Base-by-base conservation (phyloP, 1,139 yeast species). In the Nakaseomyces uthaithaninus region DNA sequence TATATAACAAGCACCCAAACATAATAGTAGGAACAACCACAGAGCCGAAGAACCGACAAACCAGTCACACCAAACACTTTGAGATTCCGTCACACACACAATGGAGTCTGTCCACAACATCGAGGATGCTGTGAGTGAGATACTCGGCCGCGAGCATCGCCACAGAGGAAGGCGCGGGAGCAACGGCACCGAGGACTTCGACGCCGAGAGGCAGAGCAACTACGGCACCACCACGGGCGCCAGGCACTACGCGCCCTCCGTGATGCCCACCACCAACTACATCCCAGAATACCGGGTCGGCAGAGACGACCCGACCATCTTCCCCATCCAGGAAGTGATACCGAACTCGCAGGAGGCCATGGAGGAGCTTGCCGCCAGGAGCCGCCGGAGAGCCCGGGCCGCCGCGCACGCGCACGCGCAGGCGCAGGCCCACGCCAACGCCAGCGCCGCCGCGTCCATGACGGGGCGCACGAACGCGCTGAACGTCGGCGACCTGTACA, bases 241-340 rank as follows among this genome's bases (percentile, higher is more conserved):
- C 23, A 23, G 36, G n/a, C 36, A 20, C 25, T 34, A 25, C n/a
- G 28, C 22, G 4, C 37, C 37, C 8, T 25, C 27, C 42, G 49
- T 39, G 47, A 44, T 24, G 48, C 60, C 4, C 44, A 53, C 27
- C 8, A 37, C 41, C 11, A 38, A 33, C 7, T 57, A 58, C 36
- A 52, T 56, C 10, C 38, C 38, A 4, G 54, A 54, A 38, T 52
- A 54, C 27, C 26, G 53, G 5, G 43, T 47, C 26, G 47, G 41
- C 22, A 44, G 48, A 26, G 38, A 35, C 17, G 38, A 38, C 12
- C 27, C 46, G 12, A 27, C 36, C 11, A 31, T 31, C 15, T 57
- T 44, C 37, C 56, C 59, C 4, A 53, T 56, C 12, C 60, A 55
- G 34, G 60, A 58, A 41, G 62, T 58, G 18, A 51, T 56, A 4